Evolutionary conservation across 2,329 filamentous ascomycete genomes (phyloP), one percentile per base, ranked within the genome.

Genomic region (Myriosclerotinia scirpicola): DNA sequence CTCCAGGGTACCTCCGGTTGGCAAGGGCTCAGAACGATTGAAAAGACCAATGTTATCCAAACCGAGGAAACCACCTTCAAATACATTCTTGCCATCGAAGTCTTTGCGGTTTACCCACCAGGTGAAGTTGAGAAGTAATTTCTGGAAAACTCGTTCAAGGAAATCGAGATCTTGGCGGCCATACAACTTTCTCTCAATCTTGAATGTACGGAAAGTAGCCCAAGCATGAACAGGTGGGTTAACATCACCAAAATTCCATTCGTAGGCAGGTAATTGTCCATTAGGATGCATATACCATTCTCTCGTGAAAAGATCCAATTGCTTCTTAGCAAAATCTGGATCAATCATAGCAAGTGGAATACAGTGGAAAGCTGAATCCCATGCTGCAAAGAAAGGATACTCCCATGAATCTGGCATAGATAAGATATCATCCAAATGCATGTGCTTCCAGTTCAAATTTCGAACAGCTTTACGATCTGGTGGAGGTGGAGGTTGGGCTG

Each of bases 101-200:
- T 98, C 94, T 79, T 98, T 98, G 67, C 94, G 90, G 77, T 98
- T 98, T 26, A 97, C 94, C 94, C 94, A 98, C 95, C 95, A 98
- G 5, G 95, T 98, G 78, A 98, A 98, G 80, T 98, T 98, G 70
- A 98, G 83, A 34, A 98, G 82, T 68, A 98, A 80, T 78, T 98
- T 98, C 76, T 98, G 95, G 82, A 98, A 98, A 5, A 97, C 93
- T 26, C 94, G 87, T 81, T 98, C 94, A 12, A 98, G 84, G 79
- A 97, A 98, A 78, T 98, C 95, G 42, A 97, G 82, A 76, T 98
- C 94, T 76, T 97, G 92, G 44, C 92, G 88, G 52, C 94, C 95
- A 74, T 97, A 98, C 82, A 98, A 87, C 81, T 98, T 98, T 72
- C 95, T 89, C 81, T 98, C 94, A 70, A 98, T 97, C 80, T 98